These are phyloP conservation scores for Thalassiosira livingstoniorum DNA, from an alignment of 352 stramenopile genomes.

Conservation along the genomic window DNA sequence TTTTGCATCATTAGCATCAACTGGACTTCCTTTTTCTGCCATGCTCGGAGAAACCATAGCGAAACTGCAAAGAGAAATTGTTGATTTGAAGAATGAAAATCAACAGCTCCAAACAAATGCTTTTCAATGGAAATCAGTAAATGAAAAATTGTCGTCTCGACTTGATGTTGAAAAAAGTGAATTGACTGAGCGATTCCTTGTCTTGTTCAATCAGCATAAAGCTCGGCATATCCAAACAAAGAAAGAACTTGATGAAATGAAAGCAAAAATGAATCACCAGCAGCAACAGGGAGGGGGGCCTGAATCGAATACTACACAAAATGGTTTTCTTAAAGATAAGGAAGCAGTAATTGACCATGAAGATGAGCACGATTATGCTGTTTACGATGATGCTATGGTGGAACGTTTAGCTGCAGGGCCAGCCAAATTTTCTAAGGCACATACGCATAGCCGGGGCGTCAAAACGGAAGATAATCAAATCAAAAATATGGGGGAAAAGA, in stretches of 20 bases:
- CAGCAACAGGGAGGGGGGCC: neutral
- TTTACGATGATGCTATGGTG: constrained; percentile 37
- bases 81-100: constrained; percentile 23
- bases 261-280: too few relatives aligned
- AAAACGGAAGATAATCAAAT: constrained; percentile 9
- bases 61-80: constrained; percentile 47
- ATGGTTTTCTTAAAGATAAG: neutral
- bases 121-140: constrained; percentile 36
- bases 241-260: constrained; percentile 46
- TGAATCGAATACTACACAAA: neutral
- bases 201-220: constrained; percentile 56
- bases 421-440: neutral
- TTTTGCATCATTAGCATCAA: constrained; percentile 5
- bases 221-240: constrained; percentile 35
- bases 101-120: constrained; percentile 31
- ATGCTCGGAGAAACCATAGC: constrained; percentile 40
- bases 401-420: constrained; percentile 30
- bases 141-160: constrained; percentile 32
- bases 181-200: constrained; percentile 46
- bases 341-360: constrained; percentile 29
- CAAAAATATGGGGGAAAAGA: neutral
- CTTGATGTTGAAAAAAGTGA: constrained; percentile 54
- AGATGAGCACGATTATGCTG: constrained; percentile 46
- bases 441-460: neutral
- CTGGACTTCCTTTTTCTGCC: constrained; percentile 25